Base-by-base conservation (phyloP, 1,284 basidiomycete genomes). In the Afroboletus lepidellus region DNA sequence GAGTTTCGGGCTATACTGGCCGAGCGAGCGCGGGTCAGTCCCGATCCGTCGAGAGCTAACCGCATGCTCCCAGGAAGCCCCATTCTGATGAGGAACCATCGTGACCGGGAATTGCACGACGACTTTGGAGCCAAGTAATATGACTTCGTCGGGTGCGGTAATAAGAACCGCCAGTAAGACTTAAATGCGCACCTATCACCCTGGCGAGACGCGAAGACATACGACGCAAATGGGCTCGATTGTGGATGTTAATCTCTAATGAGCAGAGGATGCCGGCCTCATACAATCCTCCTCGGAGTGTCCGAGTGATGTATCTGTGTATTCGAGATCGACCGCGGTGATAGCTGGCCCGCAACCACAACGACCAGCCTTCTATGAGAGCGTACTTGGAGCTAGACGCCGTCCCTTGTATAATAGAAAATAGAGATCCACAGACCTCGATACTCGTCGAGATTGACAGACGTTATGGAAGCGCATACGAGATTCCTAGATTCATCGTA, bases 261-360 rank as follows among this genome's bases (percentile, higher is more conserved):
- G 34, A 46, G 46, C 42, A 44, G 21, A 51, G 41, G 33, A 50
- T 43, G 30, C 33, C 34, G 21, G 21, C 36, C 21, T 21, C 18
- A 20, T 37, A 37, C n/a, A 48, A 36, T 65, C 50, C 58, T 65
- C 61, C 61, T 66, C 61, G 61, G 61, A 63, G 60, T 23, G 42
- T 39, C 42, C 37, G 29, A 50, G 24, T 8, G 24, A 41, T 43
- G 25, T 32, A 41, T 46, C 55, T 44, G 39, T 30, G 34, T 9
- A 37, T 24, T n/a, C 25, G 27, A 63, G 63, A 64, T 65, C 60
- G 47, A 33, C 64, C 61, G 61, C 64, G 61, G 61, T 39, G 62
- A 65, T 63, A 63, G 34, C 53, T 34, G 34, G 37, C 29, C 37
- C 27, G 24, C 27, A 30, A 57, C 45, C 36, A 41, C 38, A 38